Evolutionary conservation across 371 early-diverging fungal species (phyloP).

Genomic region (Circinella minor): DNA sequence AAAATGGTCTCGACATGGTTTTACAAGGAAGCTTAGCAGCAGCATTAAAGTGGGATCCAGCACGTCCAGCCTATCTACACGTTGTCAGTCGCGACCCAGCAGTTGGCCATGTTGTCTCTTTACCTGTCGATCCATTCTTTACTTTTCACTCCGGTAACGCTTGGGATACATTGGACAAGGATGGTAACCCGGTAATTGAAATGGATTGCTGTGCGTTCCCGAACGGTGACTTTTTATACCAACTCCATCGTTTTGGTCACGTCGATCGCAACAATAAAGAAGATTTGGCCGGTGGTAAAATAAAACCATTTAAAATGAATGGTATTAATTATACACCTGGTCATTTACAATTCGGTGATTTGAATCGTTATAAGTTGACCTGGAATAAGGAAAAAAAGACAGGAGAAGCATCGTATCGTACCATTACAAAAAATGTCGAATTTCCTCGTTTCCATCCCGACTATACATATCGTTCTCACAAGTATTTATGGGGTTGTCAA

Average conservation of each 20-base stretch:
- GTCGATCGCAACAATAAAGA: not conserved
- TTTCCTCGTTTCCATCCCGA: constrained; percentile 39
- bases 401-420: constrained; percentile 21
- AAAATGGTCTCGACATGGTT: constrained; percentile 45
- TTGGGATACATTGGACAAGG: constrained; percentile 37
- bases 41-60: constrained; percentile 42
- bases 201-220: constrained; percentile 37
- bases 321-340: constrained; percentile 22
- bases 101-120: constrained; percentile 49
- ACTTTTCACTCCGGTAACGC: constrained; percentile 62
- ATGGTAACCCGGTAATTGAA: constrained; percentile 29
- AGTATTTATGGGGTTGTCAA: constrained; percentile 55
- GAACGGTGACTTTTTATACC: constrained; percentile 35
- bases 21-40: constrained; percentile 42
- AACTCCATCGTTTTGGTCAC: constrained; percentile 30
- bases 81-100: constrained; percentile 43
- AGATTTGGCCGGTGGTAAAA: constrained; percentile 23
- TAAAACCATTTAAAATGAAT: constrained; percentile 11
- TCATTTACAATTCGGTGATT: constrained; percentile 31
- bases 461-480: constrained; percentile 29
- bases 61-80: constrained; percentile 46
- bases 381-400: constrained; percentile 11
- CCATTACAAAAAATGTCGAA: constrained; percentile 47
- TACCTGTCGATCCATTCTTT: constrained; percentile 51
- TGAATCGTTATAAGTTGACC: constrained; percentile 25